Evolutionary conservation across 495 filamentous ascomycete genomes (phyloP).

Genomic region (Halenospora varia): DNA sequence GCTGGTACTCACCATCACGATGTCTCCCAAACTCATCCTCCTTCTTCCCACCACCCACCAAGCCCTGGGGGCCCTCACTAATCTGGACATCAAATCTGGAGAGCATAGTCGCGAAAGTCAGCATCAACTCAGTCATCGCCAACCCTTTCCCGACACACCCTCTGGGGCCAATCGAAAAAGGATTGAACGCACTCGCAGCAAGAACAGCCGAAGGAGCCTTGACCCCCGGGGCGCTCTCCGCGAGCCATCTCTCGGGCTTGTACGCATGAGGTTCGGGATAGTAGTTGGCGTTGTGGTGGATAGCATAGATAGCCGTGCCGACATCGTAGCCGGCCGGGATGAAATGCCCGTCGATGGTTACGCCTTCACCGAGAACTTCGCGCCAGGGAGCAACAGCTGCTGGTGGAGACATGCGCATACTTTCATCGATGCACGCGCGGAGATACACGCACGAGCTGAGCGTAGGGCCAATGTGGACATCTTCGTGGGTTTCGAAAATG

Average conservation of each 20-base stretch:
- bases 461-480: slow-evolving; percentile 27
- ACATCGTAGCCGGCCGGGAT: slow-evolving; percentile 27
- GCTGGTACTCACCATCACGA: neutral
- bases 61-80: too few relatives aligned
- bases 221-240: neutral
- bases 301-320: slow-evolving; percentile 23
- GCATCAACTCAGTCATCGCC: slow-evolving; percentile 50
- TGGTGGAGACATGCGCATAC: slow-evolving; percentile 27
- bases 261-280: slow-evolving; percentile 24
- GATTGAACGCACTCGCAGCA: slow-evolving; percentile 39
- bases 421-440: slow-evolving; percentile 29
- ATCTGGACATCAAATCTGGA: neutral
- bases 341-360: slow-evolving; percentile 16
- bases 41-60: too few relatives aligned
- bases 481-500: slow-evolving; percentile 23
- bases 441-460: slow-evolving; percentile 31
- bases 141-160: slow-evolving; percentile 56
- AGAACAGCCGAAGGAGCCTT: neutral
- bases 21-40: neutral
- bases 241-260: slow-evolving; percentile 32
- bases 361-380: slow-evolving; percentile 16
- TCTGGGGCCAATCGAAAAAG: slow-evolving; percentile 53
- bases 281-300: slow-evolving; percentile 29
- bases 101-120: slow-evolving; percentile 46
- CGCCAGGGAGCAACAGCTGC: slow-evolving; percentile 19